Evolutionary conservation across 2,329 filamentous ascomycete species (phyloP).

Genomic region (Neofusicoccum kwambonambiense): DNA sequence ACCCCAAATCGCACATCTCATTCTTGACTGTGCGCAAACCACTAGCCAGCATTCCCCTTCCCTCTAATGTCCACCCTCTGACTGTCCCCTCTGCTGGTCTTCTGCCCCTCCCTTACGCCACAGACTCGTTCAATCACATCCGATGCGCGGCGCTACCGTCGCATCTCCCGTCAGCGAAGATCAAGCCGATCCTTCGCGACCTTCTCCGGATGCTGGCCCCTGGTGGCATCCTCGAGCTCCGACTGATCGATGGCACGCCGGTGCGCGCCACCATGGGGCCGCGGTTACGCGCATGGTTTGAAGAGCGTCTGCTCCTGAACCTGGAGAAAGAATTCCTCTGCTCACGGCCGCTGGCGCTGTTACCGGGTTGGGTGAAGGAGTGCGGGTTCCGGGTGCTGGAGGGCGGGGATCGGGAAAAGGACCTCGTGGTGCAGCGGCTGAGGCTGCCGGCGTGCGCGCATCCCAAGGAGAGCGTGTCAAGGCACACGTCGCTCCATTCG

Average conservation of each 20-base stretch:
- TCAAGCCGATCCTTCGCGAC: conserved; percentile 57
- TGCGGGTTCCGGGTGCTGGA: conserved; percentile 46
- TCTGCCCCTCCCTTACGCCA: conserved; percentile 52
- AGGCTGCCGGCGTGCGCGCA: conserved; percentile 29
- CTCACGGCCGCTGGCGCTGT: conserved; percentile 56
- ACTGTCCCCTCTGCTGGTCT: conserved; percentile 35
- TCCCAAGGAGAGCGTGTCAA: conserved; percentile 11
- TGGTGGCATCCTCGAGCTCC: conserved; percentile 58
- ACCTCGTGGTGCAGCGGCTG: conserved; percentile 25
- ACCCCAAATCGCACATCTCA: conserved; percentile 36
- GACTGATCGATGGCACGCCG: conserved; percentile 63
- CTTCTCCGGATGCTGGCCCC: conserved; percentile 57
- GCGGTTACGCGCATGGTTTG: conserved; percentile 59
- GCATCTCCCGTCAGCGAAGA: conserved; percentile 55
- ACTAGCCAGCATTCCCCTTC: conserved; percentile 32
- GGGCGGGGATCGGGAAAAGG: conserved; percentile 9
- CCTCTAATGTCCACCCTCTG: conserved; percentile 30
- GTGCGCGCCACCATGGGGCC: conserved; percentile 57
- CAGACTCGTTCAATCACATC: conserved; percentile 36
- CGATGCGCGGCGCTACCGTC: conserved; percentile 54
- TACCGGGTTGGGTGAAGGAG: conserved; percentile 60
- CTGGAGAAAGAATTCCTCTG: conserved; percentile 60
- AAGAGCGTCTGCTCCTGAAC: conserved; percentile 59
- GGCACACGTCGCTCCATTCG: not conserved
- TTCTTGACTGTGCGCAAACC: conserved; percentile 35